Percentiles rank a stretch among this genome's conserved stretches.
phyloP scores from a whole-genome alignment of 768 basidiomycete species.

The Omphalotus guepiniiformis region DNA sequence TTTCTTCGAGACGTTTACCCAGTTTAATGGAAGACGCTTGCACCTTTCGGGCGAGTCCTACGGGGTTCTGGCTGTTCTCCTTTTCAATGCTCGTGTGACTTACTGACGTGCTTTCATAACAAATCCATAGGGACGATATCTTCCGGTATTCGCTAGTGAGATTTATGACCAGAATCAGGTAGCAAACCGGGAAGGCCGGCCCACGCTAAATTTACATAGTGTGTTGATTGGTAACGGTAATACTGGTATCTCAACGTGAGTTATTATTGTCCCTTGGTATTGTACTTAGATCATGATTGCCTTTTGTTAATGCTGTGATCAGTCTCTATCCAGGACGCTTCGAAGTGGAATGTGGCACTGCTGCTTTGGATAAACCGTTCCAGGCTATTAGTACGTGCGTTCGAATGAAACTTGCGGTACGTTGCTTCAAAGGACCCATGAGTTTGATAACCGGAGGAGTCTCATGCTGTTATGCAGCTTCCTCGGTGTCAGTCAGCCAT shows the following conservation, averaged over 20 bases:
- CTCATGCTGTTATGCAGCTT: conserved; percentile 32
- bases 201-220: conserved; percentile 59
- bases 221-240: conserved; percentile 75
- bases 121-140: conserved; percentile 52
- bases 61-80: conserved; percentile 31
- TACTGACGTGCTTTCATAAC: neutral
- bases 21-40: conserved; percentile 63
- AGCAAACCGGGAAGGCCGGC: conserved; percentile 46
- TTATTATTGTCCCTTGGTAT: neutral
- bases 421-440: conserved; percentile 14
- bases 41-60: conserved; percentile 71
- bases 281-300: neutral
- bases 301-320: conserved; percentile 38
- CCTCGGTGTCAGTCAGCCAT: conserved; percentile 61
- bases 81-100: neutral
- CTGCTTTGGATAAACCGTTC: conserved; percentile 51
- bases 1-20: conserved; percentile 75
- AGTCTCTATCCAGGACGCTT: conserved; percentile 42
- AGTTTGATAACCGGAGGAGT: neutral
- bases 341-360: conserved; percentile 46
- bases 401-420: conserved; percentile 54
- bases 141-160: conserved; percentile 72
- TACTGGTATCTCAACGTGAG: conserved; percentile 39
- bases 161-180: conserved; percentile 72
- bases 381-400: conserved; percentile 51